Evolutionary conservation across 192 early-diverging fungal species (phyloP).

Genomic region (Dissophora globulifera): DNA sequence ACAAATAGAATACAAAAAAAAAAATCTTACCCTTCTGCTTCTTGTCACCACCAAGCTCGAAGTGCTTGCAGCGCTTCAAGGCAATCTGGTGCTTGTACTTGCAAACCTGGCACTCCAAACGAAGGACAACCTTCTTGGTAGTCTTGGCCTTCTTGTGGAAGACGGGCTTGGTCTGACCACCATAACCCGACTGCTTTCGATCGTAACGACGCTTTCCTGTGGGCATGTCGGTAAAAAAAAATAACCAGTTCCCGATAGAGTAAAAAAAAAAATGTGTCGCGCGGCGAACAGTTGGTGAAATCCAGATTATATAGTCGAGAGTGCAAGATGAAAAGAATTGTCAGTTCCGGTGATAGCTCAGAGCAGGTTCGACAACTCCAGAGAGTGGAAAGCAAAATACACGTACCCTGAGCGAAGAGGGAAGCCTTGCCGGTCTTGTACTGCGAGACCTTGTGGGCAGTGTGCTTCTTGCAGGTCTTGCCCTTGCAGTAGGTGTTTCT

Average conservation of each 20-base stretch:
- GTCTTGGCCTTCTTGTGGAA: constrained; percentile 99
- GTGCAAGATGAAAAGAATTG: background rate
- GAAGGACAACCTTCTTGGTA: constrained; percentile 99
- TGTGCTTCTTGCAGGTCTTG: constrained; percentile 97
- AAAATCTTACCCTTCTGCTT: constrained; percentile 76
- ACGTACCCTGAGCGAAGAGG: constrained; percentile 96
- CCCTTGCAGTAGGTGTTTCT: constrained; percentile 99
- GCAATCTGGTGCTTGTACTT: constrained; percentile 99
- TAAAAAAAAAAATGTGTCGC: background rate
- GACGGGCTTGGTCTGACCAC: constrained; percentile 99
- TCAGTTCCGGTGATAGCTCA: no score
- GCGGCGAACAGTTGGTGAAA: background rate
- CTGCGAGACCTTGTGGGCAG: constrained; percentile 99
- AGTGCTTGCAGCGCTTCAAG: constrained; percentile 99
- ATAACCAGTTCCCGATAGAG: background rate
- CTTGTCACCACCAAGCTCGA: constrained; percentile 99
- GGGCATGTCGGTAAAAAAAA: no score
- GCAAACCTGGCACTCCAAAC: constrained; percentile 98
- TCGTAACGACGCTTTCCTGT: constrained; percentile 92
- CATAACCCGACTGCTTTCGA: constrained; percentile 99
- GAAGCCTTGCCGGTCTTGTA: constrained; percentile 99
- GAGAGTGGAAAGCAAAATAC: background rate
- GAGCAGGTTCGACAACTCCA: no score
- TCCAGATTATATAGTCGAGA: background rate
- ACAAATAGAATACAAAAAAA: constrained; percentile 7